A percentile compares a stretch with the other conserved stretches of the same genome.
These are phyloP conservation scores for Ilyonectria mors-panacis DNA, from an alignment of 2,329 filamentous ascomycete genomes.

Conservation along the genomic window DNA sequence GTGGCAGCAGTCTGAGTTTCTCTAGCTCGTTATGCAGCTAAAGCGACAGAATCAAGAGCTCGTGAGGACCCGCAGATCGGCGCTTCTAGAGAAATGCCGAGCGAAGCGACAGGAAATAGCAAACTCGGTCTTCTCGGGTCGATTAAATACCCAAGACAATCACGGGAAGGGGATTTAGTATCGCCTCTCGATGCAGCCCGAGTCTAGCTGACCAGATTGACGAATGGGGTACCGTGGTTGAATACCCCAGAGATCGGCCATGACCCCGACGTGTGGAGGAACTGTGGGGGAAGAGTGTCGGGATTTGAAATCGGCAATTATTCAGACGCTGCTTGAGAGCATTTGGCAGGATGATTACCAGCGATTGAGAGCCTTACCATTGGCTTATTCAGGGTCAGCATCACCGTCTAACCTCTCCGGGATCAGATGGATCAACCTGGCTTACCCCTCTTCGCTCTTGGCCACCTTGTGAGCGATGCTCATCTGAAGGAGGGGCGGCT, in stretches of 20 bases:
- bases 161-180: not conserved
- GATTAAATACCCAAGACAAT: not conserved
- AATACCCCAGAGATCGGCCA: constrained; percentile 22
- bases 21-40: not conserved
- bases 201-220: not conserved
- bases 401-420: not conserved
- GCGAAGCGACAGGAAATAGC: not conserved
- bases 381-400: not conserved
- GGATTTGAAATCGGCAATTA: constrained; percentile 39
- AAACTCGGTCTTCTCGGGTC: not conserved
- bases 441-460: not conserved
- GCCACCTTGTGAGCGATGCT: no score
- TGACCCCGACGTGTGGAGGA: constrained; percentile 8
- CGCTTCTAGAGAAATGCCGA: not conserved
- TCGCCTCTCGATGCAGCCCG: not conserved
- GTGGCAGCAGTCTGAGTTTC: not conserved
- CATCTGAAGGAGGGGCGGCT: no score
- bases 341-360: not conserved
- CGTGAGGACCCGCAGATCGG: not conserved
- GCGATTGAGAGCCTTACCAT: not conserved
- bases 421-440: not conserved
- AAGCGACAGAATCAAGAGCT: not conserved
- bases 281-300: constrained; percentile 28
- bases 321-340: not conserved
- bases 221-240: constrained; percentile 24